Conservation (phyloP, 345 rosid species). For the Cardamine chenopodiifolia region DNA sequence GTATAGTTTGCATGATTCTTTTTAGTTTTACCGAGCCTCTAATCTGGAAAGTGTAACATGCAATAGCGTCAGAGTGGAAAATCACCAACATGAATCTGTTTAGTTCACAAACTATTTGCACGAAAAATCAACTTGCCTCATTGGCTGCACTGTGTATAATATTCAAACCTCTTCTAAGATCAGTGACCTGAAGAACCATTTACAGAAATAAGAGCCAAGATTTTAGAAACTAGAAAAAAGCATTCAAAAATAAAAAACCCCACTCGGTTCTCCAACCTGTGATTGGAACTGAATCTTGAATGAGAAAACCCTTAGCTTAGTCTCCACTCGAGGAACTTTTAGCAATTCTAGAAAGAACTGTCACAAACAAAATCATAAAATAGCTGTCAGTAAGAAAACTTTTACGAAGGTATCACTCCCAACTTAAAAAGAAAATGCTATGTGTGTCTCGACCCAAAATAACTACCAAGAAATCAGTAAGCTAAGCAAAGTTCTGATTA, state of each 20-base stretch:
- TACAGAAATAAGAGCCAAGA: slow-evolving; percentile 13
- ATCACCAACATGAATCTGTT: slow-evolving; percentile 23
- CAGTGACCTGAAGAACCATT: slow-evolving; percentile 63
- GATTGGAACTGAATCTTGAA: slow-evolving; percentile 69
- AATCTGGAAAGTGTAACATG: slow-evolving; percentile 50
- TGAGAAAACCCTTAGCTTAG: slow-evolving; percentile 79
- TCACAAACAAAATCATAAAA: slow-evolving; percentile 35
- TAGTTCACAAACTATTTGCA: slow-evolving; percentile 24
- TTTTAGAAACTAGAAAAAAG: slow-evolving; percentile 28
- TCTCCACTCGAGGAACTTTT: slow-evolving; percentile 82
- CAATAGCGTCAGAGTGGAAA: slow-evolving; percentile 20
- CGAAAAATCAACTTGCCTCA: slow-evolving; percentile 57
- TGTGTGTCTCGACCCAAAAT: too few relatives aligned
- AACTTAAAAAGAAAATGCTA: neutral
- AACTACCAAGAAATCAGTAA: too few relatives aligned
- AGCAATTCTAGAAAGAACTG: slow-evolving; percentile 82
- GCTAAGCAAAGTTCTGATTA: neutral
- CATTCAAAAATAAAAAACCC: slow-evolving; percentile 27
- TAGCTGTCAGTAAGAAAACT: slow-evolving; percentile 22
- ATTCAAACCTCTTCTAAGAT: slow-evolving; percentile 66
- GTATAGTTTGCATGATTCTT: slow-evolving; percentile 86
- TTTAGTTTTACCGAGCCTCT: slow-evolving; percentile 69
- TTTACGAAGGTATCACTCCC: neutral
- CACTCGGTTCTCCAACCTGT: slow-evolving; percentile 55
- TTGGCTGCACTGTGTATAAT: slow-evolving; percentile 63